These are phyloP conservation scores for Quercus alba DNA, from an alignment of 306 rosid species.

Conservation along the genomic window DNA sequence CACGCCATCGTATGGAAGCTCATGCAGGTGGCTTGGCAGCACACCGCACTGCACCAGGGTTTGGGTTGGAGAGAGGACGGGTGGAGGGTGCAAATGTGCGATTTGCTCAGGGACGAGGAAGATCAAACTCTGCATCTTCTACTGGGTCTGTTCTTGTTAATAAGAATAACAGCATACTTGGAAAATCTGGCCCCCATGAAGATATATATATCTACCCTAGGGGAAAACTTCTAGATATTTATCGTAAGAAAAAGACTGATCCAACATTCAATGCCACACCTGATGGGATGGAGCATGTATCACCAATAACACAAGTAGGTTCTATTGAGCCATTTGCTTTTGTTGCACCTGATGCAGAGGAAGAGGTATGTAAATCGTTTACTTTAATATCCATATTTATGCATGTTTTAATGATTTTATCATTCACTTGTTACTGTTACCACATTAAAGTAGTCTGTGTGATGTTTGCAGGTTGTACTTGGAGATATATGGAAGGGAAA, in stretches of 20 bases:
- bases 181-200: slow-evolving; percentile 37
- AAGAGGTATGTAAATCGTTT: slow-evolving; percentile 43
- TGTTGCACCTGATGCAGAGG: slow-evolving; percentile 62
- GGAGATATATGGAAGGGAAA: slow-evolving; percentile 59
- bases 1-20: slow-evolving; percentile 66
- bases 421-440: slow-evolving; percentile 2
- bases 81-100: slow-evolving; percentile 44
- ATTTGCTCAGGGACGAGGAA: slow-evolving; percentile 70
- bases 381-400: not conserved
- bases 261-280: slow-evolving; percentile 36
- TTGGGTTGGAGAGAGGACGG: slow-evolving; percentile 68
- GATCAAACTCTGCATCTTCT: slow-evolving; percentile 39
- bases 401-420: not conserved
- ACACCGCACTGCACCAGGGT: slow-evolving; percentile 78
- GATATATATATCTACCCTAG: slow-evolving; percentile 55
- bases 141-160: slow-evolving; percentile 36
- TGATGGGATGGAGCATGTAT: slow-evolving; percentile 44
- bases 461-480: slow-evolving; percentile 45
- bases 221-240: slow-evolving; percentile 74
- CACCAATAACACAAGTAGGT: slow-evolving; percentile 40
- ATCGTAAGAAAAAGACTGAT: slow-evolving; percentile 49
- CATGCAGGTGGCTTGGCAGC: slow-evolving; percentile 55
- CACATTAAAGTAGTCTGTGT: not conserved
- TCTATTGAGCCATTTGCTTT: slow-evolving; percentile 55
- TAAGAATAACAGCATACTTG: slow-evolving; percentile 30